These are phyloP conservation scores for Wickerhamomyces strasburgensis DNA, from an alignment of 805 yeast species.

Conservation along the genomic window DNA sequence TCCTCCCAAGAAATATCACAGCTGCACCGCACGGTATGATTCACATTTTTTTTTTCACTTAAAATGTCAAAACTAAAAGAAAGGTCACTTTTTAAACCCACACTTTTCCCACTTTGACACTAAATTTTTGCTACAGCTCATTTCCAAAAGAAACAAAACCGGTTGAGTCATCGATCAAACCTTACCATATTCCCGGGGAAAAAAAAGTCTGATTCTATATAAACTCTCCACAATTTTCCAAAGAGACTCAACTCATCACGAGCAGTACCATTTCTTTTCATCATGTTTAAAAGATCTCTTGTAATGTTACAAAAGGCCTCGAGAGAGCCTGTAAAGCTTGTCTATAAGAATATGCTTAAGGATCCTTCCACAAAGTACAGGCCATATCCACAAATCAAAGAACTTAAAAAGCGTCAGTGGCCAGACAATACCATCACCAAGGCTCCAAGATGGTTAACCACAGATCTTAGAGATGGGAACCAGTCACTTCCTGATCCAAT, in stretches of 20 bases:
- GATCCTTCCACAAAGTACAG: slow-evolving; percentile 65
- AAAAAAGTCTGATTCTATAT: no score
- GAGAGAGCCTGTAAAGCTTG: slow-evolving; percentile 20
- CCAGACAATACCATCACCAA: slow-evolving; percentile 59
- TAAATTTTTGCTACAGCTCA: background rate
- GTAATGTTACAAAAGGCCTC: slow-evolving; percentile 23
- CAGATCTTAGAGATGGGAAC: slow-evolving; percentile 78
- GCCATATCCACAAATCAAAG: slow-evolving; percentile 46
- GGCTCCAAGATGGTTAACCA: slow-evolving; percentile 78
- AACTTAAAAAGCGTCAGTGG: slow-evolving; percentile 62
- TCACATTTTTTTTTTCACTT: background rate
- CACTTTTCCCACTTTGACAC: background rate
- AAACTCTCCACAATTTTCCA: background rate
- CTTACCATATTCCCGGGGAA: no score
- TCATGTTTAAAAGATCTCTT: slow-evolving; percentile 22
- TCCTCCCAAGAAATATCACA: no score
- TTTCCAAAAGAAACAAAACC: no score
- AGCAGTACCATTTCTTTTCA: no score
- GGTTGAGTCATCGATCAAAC: no score
- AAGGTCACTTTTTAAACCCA: background rate
- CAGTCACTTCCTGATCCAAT: slow-evolving; percentile 81
- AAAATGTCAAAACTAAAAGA: no score
- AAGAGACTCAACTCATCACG: slow-evolving; percentile 2
- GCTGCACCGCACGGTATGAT: no score
- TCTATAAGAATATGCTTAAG: slow-evolving; percentile 51